Base-by-base conservation (phyloP, 1,284 basidiomycete genomes). In the Volvariella volvacea region DNA sequence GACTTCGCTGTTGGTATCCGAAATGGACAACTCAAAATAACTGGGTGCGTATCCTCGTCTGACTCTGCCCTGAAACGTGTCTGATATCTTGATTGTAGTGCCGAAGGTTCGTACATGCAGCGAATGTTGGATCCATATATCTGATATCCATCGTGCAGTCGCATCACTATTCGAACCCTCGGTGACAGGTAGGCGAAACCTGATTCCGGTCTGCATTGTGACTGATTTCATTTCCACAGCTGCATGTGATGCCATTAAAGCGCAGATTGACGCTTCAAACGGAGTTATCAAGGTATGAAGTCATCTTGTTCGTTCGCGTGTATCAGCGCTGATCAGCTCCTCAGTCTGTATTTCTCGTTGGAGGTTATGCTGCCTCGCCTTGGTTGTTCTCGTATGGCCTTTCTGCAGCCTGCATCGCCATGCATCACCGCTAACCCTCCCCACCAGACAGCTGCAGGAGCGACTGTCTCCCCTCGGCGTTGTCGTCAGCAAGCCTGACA, bases 351-450 rank as follows among this genome's bases (percentile, higher is more conserved):
- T 88, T 83, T 70, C 67, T 88, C 21, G 85, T 88, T 3, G 85
- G 85, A 55, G 85, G 85, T 31, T 88, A 87, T 51, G 85, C 85
- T 2, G 83, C 84, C 1, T 86, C 81, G 50, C 80, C 82, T 1
- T 88, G 84, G 83, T 65, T 88, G 14, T 88, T 86, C 60, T 45
- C 48, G 65, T 64, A 50, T 15, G 61, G 48, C 21, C 31, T 3
- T 21, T 42, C 42, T n/a, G 15, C 21, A 9, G 19, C 14, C n/a
- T 34, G 17, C 10, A 28, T 20, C 19, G 4, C n/a, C 16, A 12
- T 25, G 14, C 12, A 41, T 41, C 14, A 25, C 4, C 37, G n/a
- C 25, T 39, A n/a, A 34, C n/a, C 15, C 7, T 4, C 39, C 12
- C 17, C 15, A 34, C 1, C 30, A 70, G 67, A 22, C 84, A 88